A percentile compares a stretch with the other conserved stretches of the same genome.
Evolutionary conservation across 1,139 yeast species (phyloP).

Genomic region (Candida albicans): DNA sequence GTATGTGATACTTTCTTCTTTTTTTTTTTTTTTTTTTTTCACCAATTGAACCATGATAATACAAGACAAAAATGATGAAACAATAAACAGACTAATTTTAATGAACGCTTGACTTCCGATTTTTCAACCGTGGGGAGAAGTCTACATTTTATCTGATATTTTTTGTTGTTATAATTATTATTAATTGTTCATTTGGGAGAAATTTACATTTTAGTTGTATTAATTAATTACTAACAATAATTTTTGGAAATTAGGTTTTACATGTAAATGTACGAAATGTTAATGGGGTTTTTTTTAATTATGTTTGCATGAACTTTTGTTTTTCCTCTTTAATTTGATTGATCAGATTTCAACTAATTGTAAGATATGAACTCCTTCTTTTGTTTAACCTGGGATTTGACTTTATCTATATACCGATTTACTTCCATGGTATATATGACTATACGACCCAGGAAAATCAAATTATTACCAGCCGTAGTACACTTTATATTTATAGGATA

Average conservation of each 20-base stretch:
- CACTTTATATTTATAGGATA: conserved; percentile 13
- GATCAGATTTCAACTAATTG: neutral
- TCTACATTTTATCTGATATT: conserved; percentile 11
- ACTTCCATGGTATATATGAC: conserved; percentile 17
- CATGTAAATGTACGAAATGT: neutral
- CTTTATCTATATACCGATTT: conserved; percentile 17
- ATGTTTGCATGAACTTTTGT: neutral
- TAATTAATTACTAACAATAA: conserved; percentile 3
- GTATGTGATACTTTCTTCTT: conserved; percentile 2
- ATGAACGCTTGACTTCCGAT: conserved; percentile 16
- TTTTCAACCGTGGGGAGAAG: conserved; percentile 12
- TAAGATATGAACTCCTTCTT: neutral
- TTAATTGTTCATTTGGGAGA: neutral
- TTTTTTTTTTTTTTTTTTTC: neutral
- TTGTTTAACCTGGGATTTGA: conserved; percentile 15
- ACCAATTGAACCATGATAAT: neutral
- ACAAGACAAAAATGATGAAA: conserved; percentile 9
- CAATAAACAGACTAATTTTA: conserved; percentile 13
- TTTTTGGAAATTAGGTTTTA: neutral
- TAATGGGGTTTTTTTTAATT: neutral
- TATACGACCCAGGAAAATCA: conserved; percentile 22
- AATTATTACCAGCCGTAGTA: conserved; percentile 8
- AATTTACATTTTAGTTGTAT: neutral
- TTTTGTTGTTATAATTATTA: neutral
- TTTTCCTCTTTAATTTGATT: neutral